Percentiles rank a stretch among this genome's conserved stretches.
Conservation (phyloP, 1,139 yeast species). For the Zygotorulaspora mrakii region DNA sequence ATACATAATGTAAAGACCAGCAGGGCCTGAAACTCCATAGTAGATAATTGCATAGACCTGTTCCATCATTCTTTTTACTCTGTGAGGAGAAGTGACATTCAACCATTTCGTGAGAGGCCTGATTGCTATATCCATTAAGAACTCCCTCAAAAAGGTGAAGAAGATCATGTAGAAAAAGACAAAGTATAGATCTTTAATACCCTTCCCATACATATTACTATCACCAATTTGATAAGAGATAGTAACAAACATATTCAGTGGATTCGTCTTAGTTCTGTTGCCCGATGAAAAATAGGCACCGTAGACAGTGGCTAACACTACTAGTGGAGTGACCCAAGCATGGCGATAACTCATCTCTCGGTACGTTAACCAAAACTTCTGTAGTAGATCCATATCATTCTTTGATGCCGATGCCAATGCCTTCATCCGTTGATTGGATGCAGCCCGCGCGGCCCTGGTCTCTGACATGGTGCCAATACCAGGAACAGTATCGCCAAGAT, state of each 20-base stretch:
- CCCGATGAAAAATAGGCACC: constrained; percentile 48
- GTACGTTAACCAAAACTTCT: constrained; percentile 51
- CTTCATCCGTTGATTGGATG: constrained; percentile 24
- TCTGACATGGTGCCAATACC: constrained; percentile 30
- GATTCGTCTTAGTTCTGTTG: constrained; percentile 53
- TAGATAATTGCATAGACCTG: constrained; percentile 84
- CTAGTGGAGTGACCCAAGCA: constrained; percentile 74
- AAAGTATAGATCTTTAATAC: constrained; percentile 75
- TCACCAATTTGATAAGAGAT: constrained; percentile 60
- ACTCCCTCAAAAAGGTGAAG: constrained; percentile 88
- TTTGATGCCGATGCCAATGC: constrained; percentile 21
- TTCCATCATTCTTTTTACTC: constrained; percentile 81
- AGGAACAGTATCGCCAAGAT: constrained; percentile 36
- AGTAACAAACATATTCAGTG: constrained; percentile 60
- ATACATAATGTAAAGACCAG: constrained; percentile 86
- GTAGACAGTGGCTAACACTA: constrained; percentile 43
- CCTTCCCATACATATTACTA: constrained; percentile 67
- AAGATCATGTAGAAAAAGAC: constrained; percentile 77
- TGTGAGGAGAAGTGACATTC: constrained; percentile 56
- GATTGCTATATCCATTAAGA: constrained; percentile 76
- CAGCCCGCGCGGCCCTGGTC: constrained; percentile 23
- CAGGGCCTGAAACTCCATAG: constrained; percentile 76
- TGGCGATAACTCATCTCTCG: constrained; percentile 64
- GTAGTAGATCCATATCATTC: constrained; percentile 25
- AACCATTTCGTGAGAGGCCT: constrained; percentile 60